phyloP scores from a whole-genome alignment of 768 basidiomycete genomes.

The Lentinus brumalis region DNA sequence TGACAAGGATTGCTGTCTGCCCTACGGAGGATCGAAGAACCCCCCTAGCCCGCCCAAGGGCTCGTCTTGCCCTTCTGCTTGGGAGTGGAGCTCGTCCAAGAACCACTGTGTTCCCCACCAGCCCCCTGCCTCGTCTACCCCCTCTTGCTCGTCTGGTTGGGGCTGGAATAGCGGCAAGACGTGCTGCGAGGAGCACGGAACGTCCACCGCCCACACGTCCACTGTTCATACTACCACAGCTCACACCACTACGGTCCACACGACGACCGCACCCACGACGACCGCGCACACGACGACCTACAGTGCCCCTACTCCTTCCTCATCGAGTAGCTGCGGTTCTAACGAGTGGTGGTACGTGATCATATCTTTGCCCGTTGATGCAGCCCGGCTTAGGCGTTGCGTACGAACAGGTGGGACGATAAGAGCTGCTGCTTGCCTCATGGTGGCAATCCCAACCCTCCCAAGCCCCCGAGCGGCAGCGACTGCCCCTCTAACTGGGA shows the following conservation, averaged over 20 bases:
- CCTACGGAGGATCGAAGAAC: constrained; percentile 41
- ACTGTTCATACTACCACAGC: constrained; percentile 26
- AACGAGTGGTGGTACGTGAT: constrained; percentile 13
- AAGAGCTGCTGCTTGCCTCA: constrained; percentile 47
- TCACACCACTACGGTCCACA: neutral
- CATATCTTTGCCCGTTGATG: neutral
- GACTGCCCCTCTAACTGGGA: constrained; percentile 53
- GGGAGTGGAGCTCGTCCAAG: constrained; percentile 50
- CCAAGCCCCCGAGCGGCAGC: constrained; percentile 49
- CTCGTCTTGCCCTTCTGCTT: constrained; percentile 46
- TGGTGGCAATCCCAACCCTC: constrained; percentile 45
- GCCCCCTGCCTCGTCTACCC: constrained; percentile 40
- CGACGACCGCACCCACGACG: neutral
- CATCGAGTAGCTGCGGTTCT: constrained; percentile 7
- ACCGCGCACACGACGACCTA: neutral
- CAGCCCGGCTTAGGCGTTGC: neutral
- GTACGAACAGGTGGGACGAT: constrained; percentile 29
- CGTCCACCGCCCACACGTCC: constrained; percentile 28
- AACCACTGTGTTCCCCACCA: constrained; percentile 55
- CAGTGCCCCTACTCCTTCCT: constrained; percentile 6
- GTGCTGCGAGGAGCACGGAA: constrained; percentile 38
- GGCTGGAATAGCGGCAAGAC: constrained; percentile 43
- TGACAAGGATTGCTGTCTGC: constrained; percentile 45
- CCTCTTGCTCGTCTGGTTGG: constrained; percentile 38
- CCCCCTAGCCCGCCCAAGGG: constrained; percentile 49